phyloP scores from a whole-genome alignment of 2,329 filamentous ascomycete genomes.

The Ophiostoma novo-ulmi region DNA sequence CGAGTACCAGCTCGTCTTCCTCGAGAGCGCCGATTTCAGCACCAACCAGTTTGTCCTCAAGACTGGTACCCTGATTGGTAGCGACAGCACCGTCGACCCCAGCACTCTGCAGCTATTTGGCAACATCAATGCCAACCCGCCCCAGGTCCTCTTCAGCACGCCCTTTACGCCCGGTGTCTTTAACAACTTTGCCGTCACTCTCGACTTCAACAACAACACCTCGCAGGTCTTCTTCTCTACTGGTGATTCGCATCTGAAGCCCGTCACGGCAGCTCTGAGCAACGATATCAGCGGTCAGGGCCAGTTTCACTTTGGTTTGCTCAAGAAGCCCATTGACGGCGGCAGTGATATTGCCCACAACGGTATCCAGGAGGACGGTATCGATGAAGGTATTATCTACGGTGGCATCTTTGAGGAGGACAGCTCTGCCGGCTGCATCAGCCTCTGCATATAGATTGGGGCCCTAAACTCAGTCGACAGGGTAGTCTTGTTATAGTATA shows the following conservation, averaged over 20 bases:
- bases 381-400: conserved; percentile 50
- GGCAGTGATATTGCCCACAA: conserved; percentile 43
- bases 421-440: conserved; percentile 39
- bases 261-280: conserved; percentile 42
- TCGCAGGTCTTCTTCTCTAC: conserved; percentile 55
- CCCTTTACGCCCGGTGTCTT: conserved; percentile 48
- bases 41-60: conserved; percentile 52
- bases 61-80: conserved; percentile 48
- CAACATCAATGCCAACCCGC: conserved; percentile 43
- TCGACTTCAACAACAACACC: conserved; percentile 54
- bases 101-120: conserved; percentile 44
- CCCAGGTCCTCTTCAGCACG: conserved; percentile 46
- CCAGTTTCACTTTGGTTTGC: conserved; percentile 57
- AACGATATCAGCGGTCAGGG: conserved; percentile 54
- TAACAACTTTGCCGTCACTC: conserved; percentile 57
- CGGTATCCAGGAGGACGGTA: conserved; percentile 44
- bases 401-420: conserved; percentile 52
- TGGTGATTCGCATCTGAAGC: conserved; percentile 41
- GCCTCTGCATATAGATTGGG: conserved; percentile 31
- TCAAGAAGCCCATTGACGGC: conserved; percentile 54
- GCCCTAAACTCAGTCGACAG: neutral
- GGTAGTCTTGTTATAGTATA: neutral
- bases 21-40: conserved; percentile 44
- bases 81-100: conserved; percentile 34
- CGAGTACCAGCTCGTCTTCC: conserved; percentile 54